Base-by-base conservation (phyloP, 805 yeast genomes). In the Candida silvatica region DNA sequence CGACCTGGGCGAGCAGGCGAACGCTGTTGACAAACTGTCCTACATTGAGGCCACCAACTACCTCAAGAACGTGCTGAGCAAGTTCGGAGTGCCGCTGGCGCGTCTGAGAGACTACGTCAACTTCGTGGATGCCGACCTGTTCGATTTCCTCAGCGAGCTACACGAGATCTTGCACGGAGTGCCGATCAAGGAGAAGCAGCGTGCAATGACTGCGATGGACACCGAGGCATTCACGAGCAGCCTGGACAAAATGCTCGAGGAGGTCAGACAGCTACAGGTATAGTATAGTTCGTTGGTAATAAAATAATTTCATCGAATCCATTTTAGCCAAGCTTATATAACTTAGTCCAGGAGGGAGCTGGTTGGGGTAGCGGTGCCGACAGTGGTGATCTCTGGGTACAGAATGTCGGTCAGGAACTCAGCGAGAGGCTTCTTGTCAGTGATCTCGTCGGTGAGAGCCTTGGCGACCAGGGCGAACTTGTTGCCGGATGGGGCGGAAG, bases 401-500 rank as follows among this genome's bases (percentile, higher is more conserved):
- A 82, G 67, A 58, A 81, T 66, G 24, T 80, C 77, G 31, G 94
- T 82, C 49, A 82, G 71, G 59, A 82, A 82, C 52, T 82, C 88
- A 39, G 81, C 77, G 58, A 80, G 77, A 51, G 74, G 74, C 35
- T 47, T 51, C 49, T 73, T 75, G 43, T 80, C 88, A 41, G 74
- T 67, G 37, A 81, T 76, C 57, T 82, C 90, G 27, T 80, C 83
- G 55, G 70, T 71, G 54, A 82, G 75, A 54, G 78, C 77, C 28
- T 70, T 74, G 36, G 80, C 84, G 26, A 88, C 92, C 44, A 69
- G 64, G 40, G 64, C 67, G 57, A 71, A 81, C 60, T 80, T 79
- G 63, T 81, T 79, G 37, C 76, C 76, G 40, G 69, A 69, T 43
- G 76, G 76, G 12, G 24, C 24, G 12, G 24, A 22, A 34, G 58